phyloP scores from a whole-genome alignment of 768 basidiomycete genomes.

The Leucosporidium scottii region DNA sequence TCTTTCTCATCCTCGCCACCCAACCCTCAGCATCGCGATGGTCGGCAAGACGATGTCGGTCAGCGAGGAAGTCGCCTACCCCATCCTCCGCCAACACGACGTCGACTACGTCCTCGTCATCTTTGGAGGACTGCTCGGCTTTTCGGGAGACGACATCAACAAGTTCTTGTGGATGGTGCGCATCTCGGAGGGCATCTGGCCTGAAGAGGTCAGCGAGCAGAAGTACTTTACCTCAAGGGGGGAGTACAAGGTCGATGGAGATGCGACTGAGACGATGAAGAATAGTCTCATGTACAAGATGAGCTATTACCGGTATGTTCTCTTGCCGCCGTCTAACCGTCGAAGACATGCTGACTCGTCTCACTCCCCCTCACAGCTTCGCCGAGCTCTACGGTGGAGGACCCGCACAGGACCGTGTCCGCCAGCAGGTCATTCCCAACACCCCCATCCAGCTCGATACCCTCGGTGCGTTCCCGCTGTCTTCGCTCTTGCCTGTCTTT shows the following conservation, averaged over 20 bases:
- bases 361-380: constrained; percentile 54
- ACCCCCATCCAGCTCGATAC: constrained; percentile 75
- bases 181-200: constrained; percentile 46
- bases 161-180: constrained; percentile 69
- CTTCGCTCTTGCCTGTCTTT: constrained; percentile 6
- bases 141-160: constrained; percentile 98
- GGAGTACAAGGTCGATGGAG: constrained; percentile 86
- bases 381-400: constrained; percentile 74
- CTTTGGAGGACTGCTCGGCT: constrained; percentile 92
- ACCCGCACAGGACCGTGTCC: constrained; percentile 72
- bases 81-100: constrained; percentile 92
- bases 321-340: neutral
- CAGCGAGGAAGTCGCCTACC: constrained; percentile 88
- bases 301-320: constrained; percentile 78
- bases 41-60: constrained; percentile 98
- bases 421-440: constrained; percentile 73
- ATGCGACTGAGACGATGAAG: constrained; percentile 78
- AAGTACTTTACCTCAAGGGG: constrained; percentile 88
- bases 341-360: constrained; percentile 8
- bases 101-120: constrained; percentile 96
- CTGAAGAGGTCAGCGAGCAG: constrained; percentile 91
- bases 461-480: constrained; percentile 56
- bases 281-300: constrained; percentile 99
- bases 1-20: neutral
- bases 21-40: constrained; percentile 64